Percentiles rank a stretch among this genome's conserved stretches.
Evolutionary conservation across 2,329 filamentous ascomycete genomes (phyloP).

Genomic region (Pseudopyrenochaeta lycopersici): DNA sequence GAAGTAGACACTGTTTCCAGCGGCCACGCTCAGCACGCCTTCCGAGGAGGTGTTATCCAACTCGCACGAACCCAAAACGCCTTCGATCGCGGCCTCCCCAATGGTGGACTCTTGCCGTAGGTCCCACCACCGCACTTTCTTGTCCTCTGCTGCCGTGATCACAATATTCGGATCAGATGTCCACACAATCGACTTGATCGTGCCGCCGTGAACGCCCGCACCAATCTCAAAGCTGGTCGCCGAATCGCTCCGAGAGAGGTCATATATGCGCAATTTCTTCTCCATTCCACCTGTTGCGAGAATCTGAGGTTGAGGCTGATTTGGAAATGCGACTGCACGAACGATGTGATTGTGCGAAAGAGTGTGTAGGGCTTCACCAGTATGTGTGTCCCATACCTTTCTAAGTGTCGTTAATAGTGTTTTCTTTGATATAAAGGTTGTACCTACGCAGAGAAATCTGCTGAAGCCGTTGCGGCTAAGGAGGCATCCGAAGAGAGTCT

Average conservation of each 20-base stretch:
- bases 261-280: constrained; percentile 95
- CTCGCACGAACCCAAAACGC: constrained; percentile 90
- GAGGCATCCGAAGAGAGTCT: constrained; percentile 87
- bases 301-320: constrained; percentile 78
- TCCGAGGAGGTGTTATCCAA: constrained; percentile 71
- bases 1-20: constrained; percentile 94
- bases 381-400: constrained; percentile 97
- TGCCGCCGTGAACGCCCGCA: constrained; percentile 79
- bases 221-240: constrained; percentile 83
- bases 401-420: constrained; percentile 59
- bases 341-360: constrained; percentile 96
- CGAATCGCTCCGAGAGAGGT: constrained; percentile 70
- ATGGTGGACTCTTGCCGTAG: constrained; percentile 78
- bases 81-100: constrained; percentile 80
- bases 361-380: constrained; percentile 85
- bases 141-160: constrained; percentile 89
- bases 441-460: constrained; percentile 90
- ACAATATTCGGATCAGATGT: constrained; percentile 86
- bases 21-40: constrained; percentile 84
- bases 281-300: constrained; percentile 94
- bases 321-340: constrained; percentile 83
- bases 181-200: constrained; percentile 98
- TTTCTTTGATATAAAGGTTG: too few species aligned
- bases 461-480: constrained; percentile 90
- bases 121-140: constrained; percentile 94